phyloP scores from a whole-genome alignment of 371 early-diverging fungal species.

The Umbelopsis sp. region DNA sequence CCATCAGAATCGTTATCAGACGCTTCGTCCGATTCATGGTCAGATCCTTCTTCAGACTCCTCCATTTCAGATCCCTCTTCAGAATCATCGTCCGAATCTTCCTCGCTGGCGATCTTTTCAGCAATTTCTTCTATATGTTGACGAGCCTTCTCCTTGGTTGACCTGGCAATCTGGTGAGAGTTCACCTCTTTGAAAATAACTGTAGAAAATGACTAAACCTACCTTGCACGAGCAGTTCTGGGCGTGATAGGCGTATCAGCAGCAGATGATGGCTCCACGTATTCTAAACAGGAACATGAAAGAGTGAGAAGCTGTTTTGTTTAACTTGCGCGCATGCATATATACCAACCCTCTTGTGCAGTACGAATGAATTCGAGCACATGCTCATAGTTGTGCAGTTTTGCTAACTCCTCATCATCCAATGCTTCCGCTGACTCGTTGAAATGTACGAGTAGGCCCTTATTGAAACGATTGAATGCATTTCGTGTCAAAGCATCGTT shows the following conservation, averaged over 20 bases:
- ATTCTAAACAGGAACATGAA: neutral
- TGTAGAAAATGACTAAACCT: too few species aligned
- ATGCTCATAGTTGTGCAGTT: constrained; percentile 19
- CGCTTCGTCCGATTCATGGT: neutral
- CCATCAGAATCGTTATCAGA: neutral
- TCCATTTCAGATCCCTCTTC: neutral
- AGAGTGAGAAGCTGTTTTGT: neutral
- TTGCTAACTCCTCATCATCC: constrained; percentile 24
- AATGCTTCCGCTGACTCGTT: constrained; percentile 22
- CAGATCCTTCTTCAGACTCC: neutral
- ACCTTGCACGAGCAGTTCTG: neutral
- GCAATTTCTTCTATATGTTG: neutral
- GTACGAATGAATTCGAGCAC: constrained; percentile 16
- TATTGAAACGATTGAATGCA: constrained; percentile 33
- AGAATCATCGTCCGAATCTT: neutral
- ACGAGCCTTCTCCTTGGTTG: neutral
- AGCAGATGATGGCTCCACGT: neutral
- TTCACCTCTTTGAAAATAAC: too few species aligned
- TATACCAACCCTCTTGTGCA: constrained; percentile 13
- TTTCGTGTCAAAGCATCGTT: constrained; percentile 34
- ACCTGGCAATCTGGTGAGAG: neutral
- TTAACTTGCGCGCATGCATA: neutral
- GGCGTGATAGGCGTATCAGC: neutral
- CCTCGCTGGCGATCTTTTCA: neutral
- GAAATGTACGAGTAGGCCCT: constrained; percentile 25